Evolutionary conservation across 2,329 filamentous ascomycete species (phyloP).

Genomic region (Pseudogymnoascus sp.): DNA sequence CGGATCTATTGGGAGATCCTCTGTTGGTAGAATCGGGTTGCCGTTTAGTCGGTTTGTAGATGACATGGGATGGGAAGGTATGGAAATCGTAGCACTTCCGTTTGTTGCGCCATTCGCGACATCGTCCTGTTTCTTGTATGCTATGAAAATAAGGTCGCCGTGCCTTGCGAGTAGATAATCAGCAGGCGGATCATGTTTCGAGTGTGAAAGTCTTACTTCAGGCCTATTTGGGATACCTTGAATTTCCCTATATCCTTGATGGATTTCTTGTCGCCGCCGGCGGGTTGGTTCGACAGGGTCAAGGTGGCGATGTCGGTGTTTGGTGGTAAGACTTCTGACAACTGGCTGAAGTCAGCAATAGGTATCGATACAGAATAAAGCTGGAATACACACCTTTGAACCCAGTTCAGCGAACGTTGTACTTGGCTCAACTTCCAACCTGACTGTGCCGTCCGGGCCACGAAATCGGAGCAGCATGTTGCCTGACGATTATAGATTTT

Average conservation of each 20-base stretch:
- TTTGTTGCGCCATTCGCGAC: conserved; percentile 33
- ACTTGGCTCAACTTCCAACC: conserved; percentile 66
- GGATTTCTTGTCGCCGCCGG: conserved; percentile 48
- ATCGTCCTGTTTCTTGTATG: conserved; percentile 58
- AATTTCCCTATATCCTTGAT: conserved; percentile 50
- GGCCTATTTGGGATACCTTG: conserved; percentile 49
- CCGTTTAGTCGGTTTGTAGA: conserved; percentile 69
- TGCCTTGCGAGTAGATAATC: conserved; percentile 46
- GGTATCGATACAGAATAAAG: background rate
- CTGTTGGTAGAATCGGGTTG: conserved; percentile 59
- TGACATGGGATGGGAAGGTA: conserved; percentile 22
- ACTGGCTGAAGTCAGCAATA: conserved; percentile 32
- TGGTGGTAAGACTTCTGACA: conserved; percentile 49
- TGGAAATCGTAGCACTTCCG: conserved; percentile 24
- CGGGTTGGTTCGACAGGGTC: conserved; percentile 53
- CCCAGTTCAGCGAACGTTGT: conserved; percentile 63
- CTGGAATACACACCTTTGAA: conserved; percentile 35
- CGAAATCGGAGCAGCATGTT: conserved; percentile 79
- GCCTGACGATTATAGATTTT: conserved; percentile 15
- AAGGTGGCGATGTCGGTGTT: conserved; percentile 54
- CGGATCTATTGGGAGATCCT: conserved; percentile 57
- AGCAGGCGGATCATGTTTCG: background rate
- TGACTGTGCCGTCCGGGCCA: conserved; percentile 86
- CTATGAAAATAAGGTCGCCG: conserved; percentile 83
- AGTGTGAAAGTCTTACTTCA: conserved; percentile 38